phyloP scores from a whole-genome alignment of 805 yeast species.

The Metschnikowia matae region DNA sequence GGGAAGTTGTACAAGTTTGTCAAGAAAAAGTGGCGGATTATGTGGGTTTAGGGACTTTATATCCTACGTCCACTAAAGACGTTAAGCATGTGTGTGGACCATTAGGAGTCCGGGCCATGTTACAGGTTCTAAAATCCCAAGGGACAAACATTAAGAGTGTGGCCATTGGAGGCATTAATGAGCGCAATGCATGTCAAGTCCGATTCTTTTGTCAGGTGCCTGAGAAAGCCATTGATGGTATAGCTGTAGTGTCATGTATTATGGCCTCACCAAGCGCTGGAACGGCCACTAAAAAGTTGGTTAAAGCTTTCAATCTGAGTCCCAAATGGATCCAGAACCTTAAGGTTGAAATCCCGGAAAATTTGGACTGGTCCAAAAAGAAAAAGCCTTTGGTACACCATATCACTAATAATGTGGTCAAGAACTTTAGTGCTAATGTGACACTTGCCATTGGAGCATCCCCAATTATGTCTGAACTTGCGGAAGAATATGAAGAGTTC shows the following conservation, averaged over 20 bases:
- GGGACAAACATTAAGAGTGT: constrained; percentile 51
- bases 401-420: constrained; percentile 84
- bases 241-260: constrained; percentile 83
- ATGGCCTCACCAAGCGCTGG: constrained; percentile 61
- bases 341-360: background rate
- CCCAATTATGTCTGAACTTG: constrained; percentile 81
- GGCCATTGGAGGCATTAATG: constrained; percentile 77
- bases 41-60: constrained; percentile 81
- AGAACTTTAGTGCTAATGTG: constrained; percentile 82
- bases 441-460: constrained; percentile 80
- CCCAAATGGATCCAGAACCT: constrained; percentile 9
- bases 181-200: constrained; percentile 56
- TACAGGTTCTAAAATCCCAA: constrained; percentile 39
- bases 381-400: constrained; percentile 72
- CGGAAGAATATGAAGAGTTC: constrained; percentile 64
- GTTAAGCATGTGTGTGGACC: constrained; percentile 52
- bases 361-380: background rate
- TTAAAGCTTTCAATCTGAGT: constrained; percentile 24
- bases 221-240: constrained; percentile 62
- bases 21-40: constrained; percentile 60
- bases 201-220: constrained; percentile 45
- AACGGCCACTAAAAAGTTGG: constrained; percentile 42
- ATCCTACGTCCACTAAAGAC: constrained; percentile 64
- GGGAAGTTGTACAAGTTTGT: constrained; percentile 53
- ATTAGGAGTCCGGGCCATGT: constrained; percentile 54